These are phyloP conservation scores for Zygotorulaspora florentina DNA, from an alignment of 805 yeast species.

Conservation along the genomic window DNA sequence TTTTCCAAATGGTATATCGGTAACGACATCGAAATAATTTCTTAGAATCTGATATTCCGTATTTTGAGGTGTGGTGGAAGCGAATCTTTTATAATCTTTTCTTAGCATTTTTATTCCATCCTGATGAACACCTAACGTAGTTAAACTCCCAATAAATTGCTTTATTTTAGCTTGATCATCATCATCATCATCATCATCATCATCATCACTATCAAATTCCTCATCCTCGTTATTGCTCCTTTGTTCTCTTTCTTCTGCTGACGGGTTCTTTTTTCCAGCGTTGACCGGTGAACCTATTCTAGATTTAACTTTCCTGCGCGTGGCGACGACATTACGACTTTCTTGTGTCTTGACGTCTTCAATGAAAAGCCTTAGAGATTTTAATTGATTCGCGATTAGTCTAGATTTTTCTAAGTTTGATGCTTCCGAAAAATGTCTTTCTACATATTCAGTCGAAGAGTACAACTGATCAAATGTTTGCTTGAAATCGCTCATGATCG, in stretches of 20 bases:
- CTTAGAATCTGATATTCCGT: conserved; percentile 63
- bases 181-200: conserved; percentile 38
- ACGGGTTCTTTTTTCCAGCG: background rate
- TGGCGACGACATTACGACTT: background rate
- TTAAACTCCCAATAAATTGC: conserved; percentile 28
- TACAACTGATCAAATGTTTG: conserved; percentile 40
- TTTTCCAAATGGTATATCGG: conserved; percentile 59
- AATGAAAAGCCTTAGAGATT: conserved; percentile 46
- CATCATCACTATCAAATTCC: conserved; percentile 26
- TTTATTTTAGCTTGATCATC: conserved; percentile 38
- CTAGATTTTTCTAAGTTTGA: conserved; percentile 49
- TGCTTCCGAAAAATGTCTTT: conserved; percentile 48
- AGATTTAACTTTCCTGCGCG: background rate
- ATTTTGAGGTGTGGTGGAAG: conserved; percentile 47
- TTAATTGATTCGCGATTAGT: conserved; percentile 52
- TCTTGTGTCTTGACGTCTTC: conserved; percentile 41
- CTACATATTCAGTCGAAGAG: conserved; percentile 35
- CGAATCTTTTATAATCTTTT: conserved; percentile 54
- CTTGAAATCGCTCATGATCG: conserved; percentile 36
- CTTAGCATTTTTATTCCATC: conserved; percentile 41
- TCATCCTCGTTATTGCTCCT: conserved; percentile 24
- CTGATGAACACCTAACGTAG: conserved; percentile 30
- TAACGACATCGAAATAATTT: conserved; percentile 59
- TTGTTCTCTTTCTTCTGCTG: conserved; percentile 1
- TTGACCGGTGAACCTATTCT: background rate